Evolutionary conservation across 495 filamentous ascomycete species (phyloP).

Genomic region (Daldinia concentrica): DNA sequence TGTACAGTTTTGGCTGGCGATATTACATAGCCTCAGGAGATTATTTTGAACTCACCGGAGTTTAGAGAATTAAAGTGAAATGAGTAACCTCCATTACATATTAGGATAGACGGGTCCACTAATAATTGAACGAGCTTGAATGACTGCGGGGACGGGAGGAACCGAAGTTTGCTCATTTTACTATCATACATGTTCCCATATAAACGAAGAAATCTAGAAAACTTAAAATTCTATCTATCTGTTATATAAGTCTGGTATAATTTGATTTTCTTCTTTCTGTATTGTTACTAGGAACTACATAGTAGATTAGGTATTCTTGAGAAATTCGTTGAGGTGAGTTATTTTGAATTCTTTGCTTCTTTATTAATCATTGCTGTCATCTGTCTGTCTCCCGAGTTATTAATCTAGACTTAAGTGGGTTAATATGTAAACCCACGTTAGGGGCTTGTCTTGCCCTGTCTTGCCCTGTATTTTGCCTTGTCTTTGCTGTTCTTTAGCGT

Average conservation of each 20-base stretch:
- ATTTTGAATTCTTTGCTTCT: not conserved
- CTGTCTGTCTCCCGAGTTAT: not conserved
- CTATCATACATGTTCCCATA: not conserved
- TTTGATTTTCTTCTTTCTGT: not conserved
- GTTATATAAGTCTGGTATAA: not conserved
- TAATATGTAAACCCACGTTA: not conserved
- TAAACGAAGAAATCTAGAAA: not conserved
- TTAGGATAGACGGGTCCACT: slow-evolving; percentile 27
- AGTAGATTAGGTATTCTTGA: not conserved
- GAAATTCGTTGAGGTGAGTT: not conserved
- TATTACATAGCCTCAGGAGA: not conserved
- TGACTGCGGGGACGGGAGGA: slow-evolving; percentile 28
- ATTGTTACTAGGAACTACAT: not conserved
- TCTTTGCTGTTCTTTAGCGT: not conserved
- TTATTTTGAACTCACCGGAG: not conserved
- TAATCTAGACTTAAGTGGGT: not conserved
- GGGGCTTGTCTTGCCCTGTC: not conserved
- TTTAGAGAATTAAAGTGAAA: slow-evolving; percentile 13
- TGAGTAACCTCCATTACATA: slow-evolving; percentile 16
- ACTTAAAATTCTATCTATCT: not conserved
- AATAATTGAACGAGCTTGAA: slow-evolving; percentile 8
- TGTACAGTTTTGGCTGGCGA: not conserved
- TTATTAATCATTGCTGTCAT: not conserved
- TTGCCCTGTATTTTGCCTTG: not conserved
- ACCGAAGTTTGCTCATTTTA: slow-evolving; percentile 41